Base-by-base conservation (phyloP, 768 basidiomycete genomes). In the Suillus weaverae region DNA sequence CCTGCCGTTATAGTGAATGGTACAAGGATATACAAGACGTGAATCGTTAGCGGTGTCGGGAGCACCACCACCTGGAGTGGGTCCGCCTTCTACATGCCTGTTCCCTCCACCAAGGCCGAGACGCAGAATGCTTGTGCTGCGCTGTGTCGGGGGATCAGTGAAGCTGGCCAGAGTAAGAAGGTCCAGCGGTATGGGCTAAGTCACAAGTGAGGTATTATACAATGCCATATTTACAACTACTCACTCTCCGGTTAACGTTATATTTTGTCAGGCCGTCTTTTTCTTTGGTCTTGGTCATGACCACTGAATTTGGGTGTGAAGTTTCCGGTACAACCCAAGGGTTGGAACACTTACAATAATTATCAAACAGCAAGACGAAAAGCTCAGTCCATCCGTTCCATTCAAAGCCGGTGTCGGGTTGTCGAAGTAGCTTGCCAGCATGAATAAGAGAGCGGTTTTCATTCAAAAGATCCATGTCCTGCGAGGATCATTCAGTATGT, bases 341-440 rank as follows among this genome's bases (percentile, higher is more conserved):
- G 43, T 22, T 38, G n/a, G 18, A 16, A 33, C 16, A 78, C 92
- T 76, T 65, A 94, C 95, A 76, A 70, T 98, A 99, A 71, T 99
- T 95, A 76, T 99, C 97, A 70, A 99, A 97, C 3, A 99, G 80
- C 61, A 98, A 81, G 9, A 97, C 90, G 67, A 89, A 91, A 8
- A 97, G 83, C 75, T 98, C 95, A 51, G 87, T 89, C 93, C 94
- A 97, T 48, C 90, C 92, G 67, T 85, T 93, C 89, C 89, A 92
- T 74, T 91, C 90, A 67, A 95, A 87, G 14, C 92, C 93, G 36
- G 89, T 89, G 65, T 97, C 95, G 16, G 94, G 92, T 70, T 95
- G 94, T 57, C 95, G 86, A 61, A 91, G 83, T 33, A 98, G 79
- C 68, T 89, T 93, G 7, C 95, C 90, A 1, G 90, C 86, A 71